phyloP scores from a whole-genome alignment of 805 yeast genomes.

The Starmerella davenportii region DNA sequence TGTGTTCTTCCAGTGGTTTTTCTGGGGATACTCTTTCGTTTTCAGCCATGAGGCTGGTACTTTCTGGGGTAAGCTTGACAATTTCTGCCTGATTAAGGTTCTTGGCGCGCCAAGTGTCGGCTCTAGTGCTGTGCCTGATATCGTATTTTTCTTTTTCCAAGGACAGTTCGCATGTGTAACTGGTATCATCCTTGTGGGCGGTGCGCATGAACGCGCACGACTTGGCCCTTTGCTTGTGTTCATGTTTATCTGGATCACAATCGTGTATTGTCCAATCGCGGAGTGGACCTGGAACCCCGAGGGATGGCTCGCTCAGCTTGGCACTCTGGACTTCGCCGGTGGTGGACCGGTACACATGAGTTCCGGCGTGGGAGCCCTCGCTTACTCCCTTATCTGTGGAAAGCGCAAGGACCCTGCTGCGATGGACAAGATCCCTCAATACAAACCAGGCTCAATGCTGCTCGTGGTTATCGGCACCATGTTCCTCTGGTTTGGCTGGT shows the following conservation, averaged over 20 bases:
- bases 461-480: conserved; percentile 83
- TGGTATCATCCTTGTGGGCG: conserved; percentile 88
- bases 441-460: conserved; percentile 85
- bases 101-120: conserved; percentile 64
- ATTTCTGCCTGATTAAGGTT: conserved; percentile 64
- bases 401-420: conserved; percentile 66
- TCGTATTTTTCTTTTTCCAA: conserved; percentile 77
- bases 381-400: conserved; percentile 83
- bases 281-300: conserved; percentile 93
- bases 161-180: conserved; percentile 94
- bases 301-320: conserved; percentile 76
- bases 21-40: conserved; percentile 90
- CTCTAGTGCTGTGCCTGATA: conserved; percentile 55
- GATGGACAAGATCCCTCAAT: conserved; percentile 52
- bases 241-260: conserved; percentile 81
- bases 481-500: conserved; percentile 97
- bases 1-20: conserved; percentile 88
- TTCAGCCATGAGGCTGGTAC: conserved; percentile 53
- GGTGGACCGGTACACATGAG: conserved; percentile 96
- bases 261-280: conserved; percentile 91
- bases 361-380: conserved; percentile 87
- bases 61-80: conserved; percentile 64
- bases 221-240: conserved; percentile 93
- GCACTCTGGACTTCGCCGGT: conserved; percentile 91
- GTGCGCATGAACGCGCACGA: conserved; percentile 94